Evolutionary conservation across 2,329 filamentous ascomycete species (phyloP).

Genomic region (Calonectria pseudoreteaudii): DNA sequence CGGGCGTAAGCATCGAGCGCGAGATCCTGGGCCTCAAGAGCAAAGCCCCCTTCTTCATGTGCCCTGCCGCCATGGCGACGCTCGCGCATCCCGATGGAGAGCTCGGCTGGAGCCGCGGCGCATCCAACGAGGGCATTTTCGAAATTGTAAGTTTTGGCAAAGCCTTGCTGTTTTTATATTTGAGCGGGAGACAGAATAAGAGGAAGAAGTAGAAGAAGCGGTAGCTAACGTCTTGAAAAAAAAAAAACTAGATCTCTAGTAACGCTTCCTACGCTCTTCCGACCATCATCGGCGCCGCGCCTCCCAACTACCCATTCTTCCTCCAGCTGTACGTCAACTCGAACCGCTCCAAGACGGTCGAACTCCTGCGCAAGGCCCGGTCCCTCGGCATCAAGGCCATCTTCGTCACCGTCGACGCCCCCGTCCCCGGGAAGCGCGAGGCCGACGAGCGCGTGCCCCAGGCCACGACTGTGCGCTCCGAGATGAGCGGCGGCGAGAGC

Average conservation of each 20-base stretch:
- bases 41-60: slow-evolving; percentile 70
- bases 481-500: slow-evolving; percentile 54
- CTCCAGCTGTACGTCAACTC: slow-evolving; percentile 66
- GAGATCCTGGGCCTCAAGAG: slow-evolving; percentile 65
- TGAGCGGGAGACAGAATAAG: too few relatives aligned
- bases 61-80: slow-evolving; percentile 73
- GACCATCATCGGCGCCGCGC: slow-evolving; percentile 39
- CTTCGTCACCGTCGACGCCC: slow-evolving; percentile 67
- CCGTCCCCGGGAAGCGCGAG: slow-evolving; percentile 67
- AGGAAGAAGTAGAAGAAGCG: too few relatives aligned
- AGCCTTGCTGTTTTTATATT: too few relatives aligned
- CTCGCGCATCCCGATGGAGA: slow-evolving; percentile 75
- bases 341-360: slow-evolving; percentile 60
- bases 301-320: slow-evolving; percentile 39
- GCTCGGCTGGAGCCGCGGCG: slow-evolving; percentile 45
- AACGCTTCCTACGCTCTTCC: slow-evolving; percentile 43
- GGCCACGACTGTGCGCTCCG: slow-evolving; percentile 53
- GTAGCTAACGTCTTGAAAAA: neutral
- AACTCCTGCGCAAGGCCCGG: slow-evolving; percentile 53
- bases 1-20: slow-evolving; percentile 60
- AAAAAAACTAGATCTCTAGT: slow-evolving; percentile 38
- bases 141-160: slow-evolving; percentile 35
- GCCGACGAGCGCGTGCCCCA: slow-evolving; percentile 65
- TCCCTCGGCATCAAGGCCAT: slow-evolving; percentile 62
- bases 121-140: slow-evolving; percentile 42